Percentiles rank a stretch among this genome's conserved stretches.
Conservation (phyloP, 331 rosid species). For the Pyrus hybrid region DNA sequence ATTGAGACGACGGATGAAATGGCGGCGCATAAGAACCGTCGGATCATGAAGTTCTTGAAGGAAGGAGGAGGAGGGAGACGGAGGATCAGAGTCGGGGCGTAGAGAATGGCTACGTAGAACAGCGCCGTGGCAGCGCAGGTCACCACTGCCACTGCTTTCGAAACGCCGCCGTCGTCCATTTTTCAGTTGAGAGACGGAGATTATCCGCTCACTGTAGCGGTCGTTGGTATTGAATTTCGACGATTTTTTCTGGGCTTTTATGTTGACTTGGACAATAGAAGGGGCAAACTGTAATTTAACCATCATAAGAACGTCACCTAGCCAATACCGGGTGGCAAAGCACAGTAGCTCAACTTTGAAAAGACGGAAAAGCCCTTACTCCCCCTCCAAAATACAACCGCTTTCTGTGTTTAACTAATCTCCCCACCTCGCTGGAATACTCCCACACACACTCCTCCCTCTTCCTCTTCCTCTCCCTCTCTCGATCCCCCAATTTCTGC, state of each 20-base stretch:
- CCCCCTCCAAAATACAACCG: background rate
- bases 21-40: conserved; percentile 75
- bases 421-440: background rate
- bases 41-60: conserved; percentile 42
- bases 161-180: conserved; percentile 51
- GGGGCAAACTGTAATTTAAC: background rate
- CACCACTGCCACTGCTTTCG: conserved; percentile 37
- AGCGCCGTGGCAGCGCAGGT: conserved; percentile 61
- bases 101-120: conserved; percentile 58
- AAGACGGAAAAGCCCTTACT: conserved; percentile 3
- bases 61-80: conserved; percentile 79
- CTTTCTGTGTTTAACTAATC: background rate
- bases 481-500: conserved; percentile 11
- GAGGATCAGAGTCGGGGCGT: conserved; percentile 67
- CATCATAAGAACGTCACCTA: too few species aligned
- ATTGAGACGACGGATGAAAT: conserved; percentile 58
- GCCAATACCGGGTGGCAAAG: background rate
- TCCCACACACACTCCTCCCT: background rate
- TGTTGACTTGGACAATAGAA: background rate
- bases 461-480: background rate
- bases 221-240: background rate
- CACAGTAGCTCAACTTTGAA: background rate
- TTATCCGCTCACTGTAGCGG: background rate
- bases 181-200: background rate
- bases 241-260: background rate